These are phyloP conservation scores for Nitzschia inconspicua DNA, from an alignment of 108 stramenopile genomes.

Conservation along the genomic window DNA sequence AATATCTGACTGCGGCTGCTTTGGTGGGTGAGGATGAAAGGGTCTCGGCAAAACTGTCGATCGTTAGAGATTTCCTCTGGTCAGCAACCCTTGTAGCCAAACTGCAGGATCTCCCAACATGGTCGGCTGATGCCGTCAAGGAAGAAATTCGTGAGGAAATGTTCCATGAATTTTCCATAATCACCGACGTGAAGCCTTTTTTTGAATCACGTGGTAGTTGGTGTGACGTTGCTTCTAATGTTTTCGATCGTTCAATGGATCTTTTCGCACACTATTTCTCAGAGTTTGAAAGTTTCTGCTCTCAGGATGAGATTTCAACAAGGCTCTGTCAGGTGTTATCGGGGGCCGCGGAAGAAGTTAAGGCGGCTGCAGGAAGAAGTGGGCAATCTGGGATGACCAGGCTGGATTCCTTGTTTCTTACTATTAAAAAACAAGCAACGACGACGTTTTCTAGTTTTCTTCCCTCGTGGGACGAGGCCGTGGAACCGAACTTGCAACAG, in stretches of 20 bases:
- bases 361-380: too few relatives aligned
- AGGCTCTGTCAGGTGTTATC: constrained; percentile 11
- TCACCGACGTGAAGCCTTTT: too few relatives aligned
- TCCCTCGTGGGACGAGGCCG: constrained; percentile 1
- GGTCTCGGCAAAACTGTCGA: background rate
- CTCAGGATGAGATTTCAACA: background rate
- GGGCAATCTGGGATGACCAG: too few relatives aligned
- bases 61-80: constrained; percentile 3
- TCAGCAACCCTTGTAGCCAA: background rate
- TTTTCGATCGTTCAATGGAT: constrained; percentile 5
- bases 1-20: too few relatives aligned
- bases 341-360: too few relatives aligned
- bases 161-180: constrained; percentile 8
- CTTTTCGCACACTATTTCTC: constrained; percentile 4
- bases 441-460: background rate
- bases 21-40: background rate
- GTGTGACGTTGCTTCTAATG: constrained; percentile 8
- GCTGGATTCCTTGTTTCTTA: too few relatives aligned
- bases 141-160: constrained; percentile 11
- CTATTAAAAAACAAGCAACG: too few relatives aligned
- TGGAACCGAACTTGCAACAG: background rate
- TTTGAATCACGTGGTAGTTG: too few relatives aligned
- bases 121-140: background rate
- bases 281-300: background rate
- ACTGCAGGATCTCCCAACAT: constrained; percentile 1